A percentile compares a stretch with the other conserved stretches of the same genome.
phyloP scores from a whole-genome alignment of 257 asterid species.

The Galeopsis tetrahit region DNA sequence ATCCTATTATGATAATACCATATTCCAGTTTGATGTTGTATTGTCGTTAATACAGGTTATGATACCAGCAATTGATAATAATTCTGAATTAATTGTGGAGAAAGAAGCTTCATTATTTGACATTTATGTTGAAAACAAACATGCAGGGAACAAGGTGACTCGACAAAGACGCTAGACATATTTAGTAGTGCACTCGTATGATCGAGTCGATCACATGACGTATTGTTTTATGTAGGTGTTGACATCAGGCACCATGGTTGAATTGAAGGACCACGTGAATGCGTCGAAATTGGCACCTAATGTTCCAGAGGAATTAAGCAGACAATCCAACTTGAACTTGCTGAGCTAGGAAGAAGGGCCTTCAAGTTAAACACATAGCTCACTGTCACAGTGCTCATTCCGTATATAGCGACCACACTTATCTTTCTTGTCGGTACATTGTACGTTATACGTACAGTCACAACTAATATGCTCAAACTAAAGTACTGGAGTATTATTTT shows the following conservation, averaged over 20 bases:
- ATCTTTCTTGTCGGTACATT: not conserved
- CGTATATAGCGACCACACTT: not conserved
- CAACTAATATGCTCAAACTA: not conserved
- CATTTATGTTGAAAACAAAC: too few relatives aligned
- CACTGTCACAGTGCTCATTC: not conserved
- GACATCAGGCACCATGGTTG: not conserved
- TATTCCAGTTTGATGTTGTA: too few relatives aligned
- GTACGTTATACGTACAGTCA: not conserved
- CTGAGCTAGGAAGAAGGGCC: not conserved
- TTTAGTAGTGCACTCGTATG: too few relatives aligned
- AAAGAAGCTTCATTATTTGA: too few relatives aligned
- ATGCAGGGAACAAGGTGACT: too few relatives aligned
- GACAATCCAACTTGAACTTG: constrained; percentile 1
- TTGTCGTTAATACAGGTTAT: too few relatives aligned
- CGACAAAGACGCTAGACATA: too few relatives aligned
- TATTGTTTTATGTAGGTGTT: not conserved
- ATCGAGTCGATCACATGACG: too few relatives aligned
- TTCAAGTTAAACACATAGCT: not conserved
- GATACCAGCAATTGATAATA: not conserved
- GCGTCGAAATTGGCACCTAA: not conserved
- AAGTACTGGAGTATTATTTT: too few relatives aligned
- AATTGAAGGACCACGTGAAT: not conserved
- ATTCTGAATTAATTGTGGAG: too few relatives aligned
- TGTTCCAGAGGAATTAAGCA: not conserved
- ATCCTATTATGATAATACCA: not conserved